Conservation (phyloP, 1,139 yeast genomes). For the Arxiozyma slooffiae region DNA sequence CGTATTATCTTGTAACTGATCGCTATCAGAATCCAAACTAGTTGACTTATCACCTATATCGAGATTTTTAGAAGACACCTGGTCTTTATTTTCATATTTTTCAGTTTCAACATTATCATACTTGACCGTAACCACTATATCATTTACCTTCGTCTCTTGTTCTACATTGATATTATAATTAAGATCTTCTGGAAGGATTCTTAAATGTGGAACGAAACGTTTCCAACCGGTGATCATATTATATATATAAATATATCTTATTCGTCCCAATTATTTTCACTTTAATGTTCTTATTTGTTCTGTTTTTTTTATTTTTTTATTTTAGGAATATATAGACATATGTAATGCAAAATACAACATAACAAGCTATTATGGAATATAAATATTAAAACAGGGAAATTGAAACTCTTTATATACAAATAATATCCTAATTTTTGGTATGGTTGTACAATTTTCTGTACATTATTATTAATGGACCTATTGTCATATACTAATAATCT, state of each 20-base stretch:
- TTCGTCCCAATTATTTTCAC: not conserved
- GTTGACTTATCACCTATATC: not conserved
- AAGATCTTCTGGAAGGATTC: constrained; percentile 24
- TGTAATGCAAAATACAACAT: too few relatives aligned
- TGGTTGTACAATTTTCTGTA: not conserved
- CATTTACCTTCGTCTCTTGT: not conserved
- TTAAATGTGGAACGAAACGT: too few relatives aligned
- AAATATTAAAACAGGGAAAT: not conserved
- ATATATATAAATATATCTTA: not conserved
- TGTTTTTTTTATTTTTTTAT: too few relatives aligned
- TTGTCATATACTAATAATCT: too few relatives aligned
- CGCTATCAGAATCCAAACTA: not conserved
- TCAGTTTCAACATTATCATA: not conserved
- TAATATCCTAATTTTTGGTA: too few relatives aligned
- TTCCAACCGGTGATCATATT: not conserved
- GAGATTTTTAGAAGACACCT: not conserved
- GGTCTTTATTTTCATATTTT: not conserved
- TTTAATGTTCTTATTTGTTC: too few relatives aligned
- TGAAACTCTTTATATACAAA: not conserved
- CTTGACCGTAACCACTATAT: not conserved
- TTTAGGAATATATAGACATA: not conserved
- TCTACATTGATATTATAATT: constrained; percentile 4
- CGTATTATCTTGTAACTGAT: not conserved
- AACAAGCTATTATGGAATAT: not conserved
- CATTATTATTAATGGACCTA: too few relatives aligned